Evolutionary conservation across 257 asterid species (phyloP).

Genomic region (Penstemon davidsonii): DNA sequence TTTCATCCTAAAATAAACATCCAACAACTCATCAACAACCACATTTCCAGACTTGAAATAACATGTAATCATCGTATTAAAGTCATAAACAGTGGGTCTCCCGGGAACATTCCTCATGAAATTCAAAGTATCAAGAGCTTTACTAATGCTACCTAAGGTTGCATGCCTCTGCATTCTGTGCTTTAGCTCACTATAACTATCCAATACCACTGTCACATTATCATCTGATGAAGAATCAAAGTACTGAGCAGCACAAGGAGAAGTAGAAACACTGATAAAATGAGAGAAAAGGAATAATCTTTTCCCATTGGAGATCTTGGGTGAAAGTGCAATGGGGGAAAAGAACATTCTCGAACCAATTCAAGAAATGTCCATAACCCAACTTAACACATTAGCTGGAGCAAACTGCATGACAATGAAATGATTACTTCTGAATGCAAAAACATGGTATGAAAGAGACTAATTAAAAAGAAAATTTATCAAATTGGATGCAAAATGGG

Average conservation of each 20-base stretch:
- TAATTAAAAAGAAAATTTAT: too few species aligned
- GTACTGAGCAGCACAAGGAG: too few species aligned
- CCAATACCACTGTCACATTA: slow-evolving; percentile 6
- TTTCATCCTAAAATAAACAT: slow-evolving; percentile 48
- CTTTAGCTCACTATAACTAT: slow-evolving; percentile 26
- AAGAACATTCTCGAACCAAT: slow-evolving; percentile 28
- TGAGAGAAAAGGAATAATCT: background rate
- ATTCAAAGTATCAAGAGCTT: slow-evolving; percentile 38
- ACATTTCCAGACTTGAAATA: slow-evolving; percentile 48
- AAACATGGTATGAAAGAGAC: background rate
- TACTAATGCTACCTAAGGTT: slow-evolving; percentile 39
- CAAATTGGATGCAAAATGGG: too few species aligned
- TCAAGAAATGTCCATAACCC: slow-evolving; percentile 21
- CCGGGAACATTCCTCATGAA: slow-evolving; percentile 38
- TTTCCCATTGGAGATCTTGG: slow-evolving; percentile 14
- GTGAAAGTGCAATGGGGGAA: slow-evolving; percentile 21
- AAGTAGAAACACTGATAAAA: too few species aligned
- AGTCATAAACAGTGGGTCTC: slow-evolving; percentile 52
- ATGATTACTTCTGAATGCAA: background rate
- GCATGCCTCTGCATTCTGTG: slow-evolving; percentile 48
- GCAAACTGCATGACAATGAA: background rate
- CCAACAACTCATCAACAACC: slow-evolving; percentile 38
- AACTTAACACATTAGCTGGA: slow-evolving; percentile 10
- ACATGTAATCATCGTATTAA: slow-evolving; percentile 49
- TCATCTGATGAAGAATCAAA: slow-evolving; percentile 37